Evolutionary conservation across 768 basidiomycete genomes (phyloP), one percentile per base, ranked within the genome.

Genomic region (Tylopilus balloui): DNA sequence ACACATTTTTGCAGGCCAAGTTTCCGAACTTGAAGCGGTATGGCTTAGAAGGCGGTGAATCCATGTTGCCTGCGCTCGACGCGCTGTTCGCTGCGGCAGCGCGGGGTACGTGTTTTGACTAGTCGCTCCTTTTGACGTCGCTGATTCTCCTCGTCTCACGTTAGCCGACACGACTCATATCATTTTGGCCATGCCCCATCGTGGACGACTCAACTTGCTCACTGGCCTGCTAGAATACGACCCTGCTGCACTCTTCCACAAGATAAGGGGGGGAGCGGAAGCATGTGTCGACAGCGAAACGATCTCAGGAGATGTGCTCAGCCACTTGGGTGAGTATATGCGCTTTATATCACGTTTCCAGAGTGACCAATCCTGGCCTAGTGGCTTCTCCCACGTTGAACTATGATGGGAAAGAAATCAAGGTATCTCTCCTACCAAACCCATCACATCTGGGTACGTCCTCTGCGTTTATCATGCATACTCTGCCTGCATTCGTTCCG

Each of bases 41-140:
- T 65, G 92, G 89, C 0, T 74, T 94, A 31, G 92, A 96, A 67
- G 93, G 93, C 3, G 93, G 87, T 2, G 93, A 95, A 70, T 91
- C 89, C 3, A 94, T 95, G 92, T 68, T 96, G 21, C 87, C 91
- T 4, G 92, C 91, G 1, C 71, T 95, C 3, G 89, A 93, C 51
- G 73, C 80, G 0, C 66, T 96, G 15, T 90, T 96, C 57, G 70
- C 74, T 0, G 72, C 78, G 2, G 84, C 90, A 8, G 77, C 88
- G 3, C 67, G 71, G 57, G 78, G 84, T 83, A 43, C 19, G 58
- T 61, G 4, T 38, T 45, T 31, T 32, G 9, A 25, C 21, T n/a
- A 12, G 29, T 7, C 4, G 20, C 20, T 25, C 3, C 3, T 34
- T 27, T 19, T 5, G 3, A 1, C 5, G 19, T 21, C 2, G n/a